phyloP scores from a whole-genome alignment of 768 basidiomycete genomes.

The Tylopilus felleus region DNA sequence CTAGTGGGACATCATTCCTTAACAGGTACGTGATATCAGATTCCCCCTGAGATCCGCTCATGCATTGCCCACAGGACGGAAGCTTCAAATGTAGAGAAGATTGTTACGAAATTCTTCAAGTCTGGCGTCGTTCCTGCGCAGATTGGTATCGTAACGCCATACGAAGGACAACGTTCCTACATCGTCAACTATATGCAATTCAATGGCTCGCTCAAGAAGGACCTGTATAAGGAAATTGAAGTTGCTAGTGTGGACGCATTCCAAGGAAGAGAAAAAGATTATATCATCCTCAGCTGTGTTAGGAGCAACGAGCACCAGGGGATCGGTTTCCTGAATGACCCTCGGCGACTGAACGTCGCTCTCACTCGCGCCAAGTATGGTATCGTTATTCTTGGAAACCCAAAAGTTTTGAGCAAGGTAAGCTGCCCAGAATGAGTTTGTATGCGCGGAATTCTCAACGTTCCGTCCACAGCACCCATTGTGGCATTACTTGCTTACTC shows the following conservation, averaged over 20 bases:
- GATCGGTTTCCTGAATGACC: slow-evolving; percentile 98
- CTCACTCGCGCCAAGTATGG: slow-evolving; percentile 98
- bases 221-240: slow-evolving; percentile 98
- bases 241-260: slow-evolving; percentile 99
- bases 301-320: slow-evolving; percentile 99
- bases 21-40: slow-evolving; percentile 56
- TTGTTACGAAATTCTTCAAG: slow-evolving; percentile 99
- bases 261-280: slow-evolving; percentile 99
- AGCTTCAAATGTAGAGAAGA: slow-evolving; percentile 99
- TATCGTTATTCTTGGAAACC: slow-evolving; percentile 99
- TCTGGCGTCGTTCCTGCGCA: slow-evolving; percentile 93
- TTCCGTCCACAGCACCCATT: slow-evolving; percentile 73
- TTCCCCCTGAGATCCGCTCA: background rate
- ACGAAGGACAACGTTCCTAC: slow-evolving; percentile 97
- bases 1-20: slow-evolving; percentile 96
- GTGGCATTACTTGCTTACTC: slow-evolving; percentile 97
- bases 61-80: slow-evolving; percentile 67
- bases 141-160: slow-evolving; percentile 98
- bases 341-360: slow-evolving; percentile 93
- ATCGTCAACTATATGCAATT: slow-evolving; percentile 99
- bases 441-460: slow-evolving; percentile 11
- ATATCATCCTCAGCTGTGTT: slow-evolving; percentile 97
- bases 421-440: slow-evolving; percentile 16
- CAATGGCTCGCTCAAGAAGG: slow-evolving; percentile 99
- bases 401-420: slow-evolving; percentile 98